Conservation (phyloP, 805 yeast species). For the Yamadazyma philogaea region DNA sequence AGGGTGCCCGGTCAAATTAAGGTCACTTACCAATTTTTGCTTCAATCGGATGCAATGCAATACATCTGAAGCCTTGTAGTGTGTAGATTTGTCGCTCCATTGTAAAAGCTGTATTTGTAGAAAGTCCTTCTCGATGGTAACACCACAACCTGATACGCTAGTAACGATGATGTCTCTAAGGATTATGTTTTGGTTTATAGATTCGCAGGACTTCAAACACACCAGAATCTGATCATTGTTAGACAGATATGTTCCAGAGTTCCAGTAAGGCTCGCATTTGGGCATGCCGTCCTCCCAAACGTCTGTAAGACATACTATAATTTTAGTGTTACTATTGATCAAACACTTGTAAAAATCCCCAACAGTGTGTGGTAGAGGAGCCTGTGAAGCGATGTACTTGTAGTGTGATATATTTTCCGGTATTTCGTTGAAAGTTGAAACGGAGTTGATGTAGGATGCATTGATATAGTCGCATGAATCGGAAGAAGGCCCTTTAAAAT, state of each 20-base stretch:
- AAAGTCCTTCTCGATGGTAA: conserved; percentile 30
- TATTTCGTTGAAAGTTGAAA: not conserved
- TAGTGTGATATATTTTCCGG: conserved; percentile 8
- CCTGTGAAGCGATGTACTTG: conserved; percentile 76
- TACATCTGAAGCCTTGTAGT: conserved; percentile 54
- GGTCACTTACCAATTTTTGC: conserved; percentile 13
- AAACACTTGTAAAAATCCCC: conserved; percentile 85
- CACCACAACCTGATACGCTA: conserved; percentile 3
- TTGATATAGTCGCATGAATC: conserved; percentile 66
- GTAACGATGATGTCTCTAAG: conserved; percentile 35
- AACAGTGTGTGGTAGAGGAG: conserved; percentile 72
- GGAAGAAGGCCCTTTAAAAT: conserved; percentile 1
- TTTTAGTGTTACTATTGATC: conserved; percentile 56
- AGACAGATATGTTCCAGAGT: conserved; percentile 48
- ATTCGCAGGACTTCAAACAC: conserved; percentile 21
- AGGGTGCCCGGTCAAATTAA: conserved; percentile 35
- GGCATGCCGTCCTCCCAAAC: conserved; percentile 72
- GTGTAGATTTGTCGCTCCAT: conserved; percentile 83
- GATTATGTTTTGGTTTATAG: conserved; percentile 16
- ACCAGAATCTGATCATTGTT: conserved; percentile 24
- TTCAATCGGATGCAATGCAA: conserved; percentile 42
- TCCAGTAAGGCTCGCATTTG: conserved; percentile 82
- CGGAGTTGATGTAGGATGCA: conserved; percentile 63
- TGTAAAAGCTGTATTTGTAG: conserved; percentile 71
- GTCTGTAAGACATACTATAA: conserved; percentile 73